A percentile compares a stretch with the other conserved stretches of the same genome.
Evolutionary conservation across 352 stramenopile genomes (phyloP).

Genomic region (Phytophthora rubi): DNA sequence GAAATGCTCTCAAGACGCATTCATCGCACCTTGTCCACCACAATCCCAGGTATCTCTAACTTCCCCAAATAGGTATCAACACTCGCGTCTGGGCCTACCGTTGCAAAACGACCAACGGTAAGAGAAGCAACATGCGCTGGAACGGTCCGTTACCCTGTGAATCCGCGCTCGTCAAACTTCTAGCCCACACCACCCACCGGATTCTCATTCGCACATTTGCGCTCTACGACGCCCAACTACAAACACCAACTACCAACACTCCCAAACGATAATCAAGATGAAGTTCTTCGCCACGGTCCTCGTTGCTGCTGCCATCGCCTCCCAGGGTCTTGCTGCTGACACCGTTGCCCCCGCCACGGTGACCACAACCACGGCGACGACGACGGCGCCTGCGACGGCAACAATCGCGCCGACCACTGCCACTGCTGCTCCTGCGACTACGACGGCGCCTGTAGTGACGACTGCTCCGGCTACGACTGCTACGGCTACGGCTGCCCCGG

Average conservation of each 20-base stretch:
- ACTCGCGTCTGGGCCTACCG: not conserved
- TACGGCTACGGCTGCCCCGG: not conserved
- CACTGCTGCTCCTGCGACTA: not conserved
- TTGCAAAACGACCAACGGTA: constrained; percentile 20
- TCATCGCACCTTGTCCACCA: too few species aligned
- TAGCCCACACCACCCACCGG: not conserved
- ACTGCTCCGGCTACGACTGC: not conserved
- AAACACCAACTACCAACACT: not conserved
- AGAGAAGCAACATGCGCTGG: constrained; percentile 12
- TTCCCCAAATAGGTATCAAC: too few species aligned
- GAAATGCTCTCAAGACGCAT: too few species aligned
- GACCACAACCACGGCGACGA: not conserved
- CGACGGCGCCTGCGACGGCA: not conserved
- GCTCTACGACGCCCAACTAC: constrained; percentile 1
- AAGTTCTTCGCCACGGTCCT: constrained; percentile 28
- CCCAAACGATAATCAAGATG: constrained; percentile 8
- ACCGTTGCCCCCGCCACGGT: not conserved
- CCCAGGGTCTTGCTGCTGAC: constrained; percentile 9
- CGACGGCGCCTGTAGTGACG: not conserved
- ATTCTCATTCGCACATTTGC: constrained; percentile 18
- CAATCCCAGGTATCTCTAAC: too few species aligned
- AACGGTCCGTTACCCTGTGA: constrained; percentile 12
- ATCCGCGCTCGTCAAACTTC: constrained; percentile 4
- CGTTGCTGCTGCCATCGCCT: constrained; percentile 17
- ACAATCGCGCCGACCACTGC: not conserved